A percentile compares a stretch with the other conserved stretches of the same genome.
phyloP scores from a whole-genome alignment of 2,329 filamentous ascomycete genomes.

The Didymella pinodella region DNA sequence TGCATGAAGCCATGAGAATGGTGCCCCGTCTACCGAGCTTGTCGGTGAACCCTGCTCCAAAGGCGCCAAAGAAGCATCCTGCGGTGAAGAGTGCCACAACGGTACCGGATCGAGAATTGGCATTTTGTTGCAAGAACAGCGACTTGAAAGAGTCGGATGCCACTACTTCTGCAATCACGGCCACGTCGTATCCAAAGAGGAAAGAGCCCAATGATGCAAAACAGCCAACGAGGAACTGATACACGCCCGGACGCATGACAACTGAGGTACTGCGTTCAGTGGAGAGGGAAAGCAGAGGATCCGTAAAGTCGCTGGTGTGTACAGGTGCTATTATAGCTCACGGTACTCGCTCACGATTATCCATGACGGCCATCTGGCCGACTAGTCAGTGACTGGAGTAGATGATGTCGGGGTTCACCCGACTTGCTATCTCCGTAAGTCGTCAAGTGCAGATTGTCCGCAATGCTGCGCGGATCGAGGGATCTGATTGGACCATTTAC shows the following conservation, averaged over 20 bases:
- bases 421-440: not conserved
- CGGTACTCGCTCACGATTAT: not conserved
- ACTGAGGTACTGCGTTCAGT: not conserved
- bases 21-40: not conserved
- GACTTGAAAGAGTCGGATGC: not conserved
- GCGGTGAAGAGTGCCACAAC: not conserved
- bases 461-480: not conserved
- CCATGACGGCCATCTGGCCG: not conserved
- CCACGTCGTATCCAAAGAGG: not conserved
- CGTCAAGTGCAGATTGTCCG: not conserved
- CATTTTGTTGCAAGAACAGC: not conserved
- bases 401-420: not conserved
- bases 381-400: not conserved
- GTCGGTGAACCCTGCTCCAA: not conserved
- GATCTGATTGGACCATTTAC: not conserved
- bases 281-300: not conserved
- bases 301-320: not conserved
- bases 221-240: not conserved
- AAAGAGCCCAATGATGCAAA: not conserved
- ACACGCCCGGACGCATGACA: not conserved
- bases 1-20: not conserved
- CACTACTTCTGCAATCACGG: not conserved
- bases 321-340: not conserved
- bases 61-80: not conserved
- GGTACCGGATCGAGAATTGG: not conserved